Conservation (phyloP, 768 basidiomycete species). For the Trametes cubensis region DNA sequence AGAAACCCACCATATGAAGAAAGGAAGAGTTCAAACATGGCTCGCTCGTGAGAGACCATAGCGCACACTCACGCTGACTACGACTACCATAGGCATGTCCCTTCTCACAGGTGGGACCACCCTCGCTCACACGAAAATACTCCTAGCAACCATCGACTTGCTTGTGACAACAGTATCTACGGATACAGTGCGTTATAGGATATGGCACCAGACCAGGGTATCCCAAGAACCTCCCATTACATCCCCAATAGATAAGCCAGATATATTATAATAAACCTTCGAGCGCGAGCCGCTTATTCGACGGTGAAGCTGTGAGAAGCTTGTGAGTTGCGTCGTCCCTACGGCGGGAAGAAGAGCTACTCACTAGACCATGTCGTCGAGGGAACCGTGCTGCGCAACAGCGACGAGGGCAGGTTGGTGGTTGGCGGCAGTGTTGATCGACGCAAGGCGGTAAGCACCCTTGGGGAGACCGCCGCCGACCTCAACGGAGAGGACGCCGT, state of each 20-base stretch:
- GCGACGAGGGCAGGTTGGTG: conserved; percentile 45
- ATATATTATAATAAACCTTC: not conserved
- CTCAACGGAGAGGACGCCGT: conserved; percentile 43
- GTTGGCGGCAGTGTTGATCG: conserved; percentile 52
- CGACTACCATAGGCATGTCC: no score
- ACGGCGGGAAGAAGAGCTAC: conserved; percentile 7
- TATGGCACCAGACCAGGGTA: conserved; percentile 15
- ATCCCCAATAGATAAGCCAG: conserved; percentile 18
- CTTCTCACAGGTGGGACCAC: no score
- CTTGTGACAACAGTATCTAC: conserved; percentile 22
- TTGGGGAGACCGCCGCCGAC: conserved; percentile 48
- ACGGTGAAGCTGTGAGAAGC: conserved; percentile 17
- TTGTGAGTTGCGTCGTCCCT: not conserved
- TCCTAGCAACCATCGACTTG: conserved; percentile 13
- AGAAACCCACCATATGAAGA: no score
- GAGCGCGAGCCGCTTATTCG: not conserved
- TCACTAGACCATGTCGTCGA: conserved; percentile 47
- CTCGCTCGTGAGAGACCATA: no score
- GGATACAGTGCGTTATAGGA: conserved; percentile 11
- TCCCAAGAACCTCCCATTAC: conserved; percentile 5
- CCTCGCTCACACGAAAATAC: no score
- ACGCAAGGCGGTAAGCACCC: conserved; percentile 45
- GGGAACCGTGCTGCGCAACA: conserved; percentile 45
- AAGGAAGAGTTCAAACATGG: no score
- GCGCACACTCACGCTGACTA: no score